Base-by-base conservation (phyloP, 306 rosid species). In the Gastrolobium villosum region DNA sequence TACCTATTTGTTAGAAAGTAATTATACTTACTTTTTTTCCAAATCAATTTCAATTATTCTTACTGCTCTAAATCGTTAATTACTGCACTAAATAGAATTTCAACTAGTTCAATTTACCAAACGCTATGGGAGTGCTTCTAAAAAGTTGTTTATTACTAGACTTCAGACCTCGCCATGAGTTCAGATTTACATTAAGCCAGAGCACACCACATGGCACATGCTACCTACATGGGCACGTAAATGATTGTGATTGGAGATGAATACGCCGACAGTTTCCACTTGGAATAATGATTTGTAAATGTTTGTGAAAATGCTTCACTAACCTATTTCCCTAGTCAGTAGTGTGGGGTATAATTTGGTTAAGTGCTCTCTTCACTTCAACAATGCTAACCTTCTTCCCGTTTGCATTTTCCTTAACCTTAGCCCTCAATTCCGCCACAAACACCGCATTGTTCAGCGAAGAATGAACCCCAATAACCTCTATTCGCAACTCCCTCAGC, bases 341-440 rank as follows among this genome's bases (percentile, higher is more conserved):
- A 37, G 6, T 4, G 10, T 92, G 89, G 35, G 98, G 99, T 52
- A 93, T 87, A 46, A 95, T 82, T 75, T 90, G 92, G 41, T 89
- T 87, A 43, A 95, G 86, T 30, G 97, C 99, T 69, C 90, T 93
- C 89, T 93, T 95, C 77, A 93, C 99, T 79, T 93, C 97, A 75
- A 93, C 90, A 72, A 95, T 95, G 81, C 93, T 93, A 26, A 91
- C 79, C 81, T 85, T 95, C 86, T 86, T 95, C 35, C 97, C 98
- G 56, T 74, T 88, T 2, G 30, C 68, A 46, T 87, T 77, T 4
- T 90, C 98, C 89, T 86, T 94, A 44, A 95, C 98, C 84, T 91
- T 95, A 35, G 96, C 99, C 65, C 97, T 85, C 5, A 95, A 65
- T 59, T 91, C 90, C 14, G 96, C 98, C 35, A 83, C 84, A 37